Evolutionary conservation across 169 alveolate species (phyloP).

Genomic region (Theileria annulata): DNA sequence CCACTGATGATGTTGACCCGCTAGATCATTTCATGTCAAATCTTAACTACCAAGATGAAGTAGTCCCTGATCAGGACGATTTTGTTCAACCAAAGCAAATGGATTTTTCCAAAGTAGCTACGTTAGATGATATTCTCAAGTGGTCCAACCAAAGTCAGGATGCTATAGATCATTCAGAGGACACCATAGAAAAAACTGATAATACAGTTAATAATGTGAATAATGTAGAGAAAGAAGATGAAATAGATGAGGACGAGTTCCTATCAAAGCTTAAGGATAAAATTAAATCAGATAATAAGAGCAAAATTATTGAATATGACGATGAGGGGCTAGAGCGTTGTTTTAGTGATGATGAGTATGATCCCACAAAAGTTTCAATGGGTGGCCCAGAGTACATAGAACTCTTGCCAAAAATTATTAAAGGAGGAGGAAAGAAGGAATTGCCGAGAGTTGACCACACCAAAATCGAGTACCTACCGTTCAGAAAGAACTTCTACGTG

Average conservation of each 20-base stretch:
- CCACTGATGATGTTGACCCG: constrained; percentile 43
- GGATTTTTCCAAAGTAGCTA: constrained; percentile 34
- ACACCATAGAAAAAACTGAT: not conserved
- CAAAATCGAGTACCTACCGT: constrained; percentile 80
- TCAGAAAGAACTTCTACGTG: constrained; percentile 84
- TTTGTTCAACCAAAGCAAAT: not conserved
- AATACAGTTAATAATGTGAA: not conserved
- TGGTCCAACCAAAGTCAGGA: constrained; percentile 13
- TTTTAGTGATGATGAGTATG: constrained; percentile 58
- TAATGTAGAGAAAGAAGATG: not conserved
- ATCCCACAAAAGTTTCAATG: constrained; percentile 19
- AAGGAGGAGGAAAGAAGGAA: constrained; percentile 50
- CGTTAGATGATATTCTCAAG: constrained; percentile 53
- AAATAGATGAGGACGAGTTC: constrained; percentile 42
- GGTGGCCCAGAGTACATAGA: constrained; percentile 54
- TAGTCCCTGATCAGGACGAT: constrained; percentile 22
- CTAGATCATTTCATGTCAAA: constrained; percentile 50
- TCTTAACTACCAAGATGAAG: constrained; percentile 20
- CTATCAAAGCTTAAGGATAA: constrained; percentile 18
- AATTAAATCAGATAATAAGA: constrained; percentile 18
- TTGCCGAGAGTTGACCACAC: constrained; percentile 86
- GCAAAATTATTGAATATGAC: constrained; percentile 18
- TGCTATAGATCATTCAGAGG: not conserved
- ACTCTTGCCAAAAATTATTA: constrained; percentile 33
- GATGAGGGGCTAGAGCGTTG: constrained; percentile 27